A percentile compares a stretch with the other conserved stretches of the same genome.
Evolutionary conservation across 345 rosid genomes (phyloP).

Genomic region (Moricandia moricandioides): DNA sequence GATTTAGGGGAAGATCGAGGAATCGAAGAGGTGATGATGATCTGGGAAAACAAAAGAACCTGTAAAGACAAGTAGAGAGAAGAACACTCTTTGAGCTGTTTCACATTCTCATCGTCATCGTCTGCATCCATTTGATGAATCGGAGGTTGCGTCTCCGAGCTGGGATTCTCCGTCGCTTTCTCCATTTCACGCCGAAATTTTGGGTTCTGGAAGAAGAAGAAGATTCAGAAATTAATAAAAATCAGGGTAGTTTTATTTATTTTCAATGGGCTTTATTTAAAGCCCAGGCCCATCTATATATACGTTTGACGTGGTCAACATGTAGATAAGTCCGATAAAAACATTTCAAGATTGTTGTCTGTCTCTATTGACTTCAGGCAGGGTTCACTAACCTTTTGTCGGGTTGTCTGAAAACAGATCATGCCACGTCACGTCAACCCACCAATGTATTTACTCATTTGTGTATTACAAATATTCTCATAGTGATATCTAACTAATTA

Average conservation of each 20-base stretch:
- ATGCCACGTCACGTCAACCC: too few relatives aligned
- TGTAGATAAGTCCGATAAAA: not conserved
- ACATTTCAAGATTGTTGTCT: too few relatives aligned
- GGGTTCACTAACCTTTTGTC: too few relatives aligned
- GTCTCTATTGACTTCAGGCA: too few relatives aligned
- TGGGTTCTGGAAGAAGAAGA: not conserved
- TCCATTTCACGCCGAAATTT: constrained; percentile 2
- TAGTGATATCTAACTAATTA: too few relatives aligned
- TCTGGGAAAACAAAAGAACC: constrained; percentile 36
- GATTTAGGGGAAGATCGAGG: not conserved
- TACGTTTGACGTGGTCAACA: constrained; percentile 9
- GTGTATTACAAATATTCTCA: too few relatives aligned
- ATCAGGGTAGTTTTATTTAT: not conserved
- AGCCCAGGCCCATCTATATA: constrained; percentile 20
- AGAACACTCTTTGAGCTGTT: constrained; percentile 83
- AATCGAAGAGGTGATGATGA: not conserved
- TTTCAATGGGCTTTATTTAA: constrained; percentile 2
- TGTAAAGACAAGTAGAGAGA: constrained; percentile 68
- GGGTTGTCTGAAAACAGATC: too few relatives aligned
- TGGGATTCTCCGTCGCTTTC: constrained; percentile 19
- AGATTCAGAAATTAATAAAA: not conserved
- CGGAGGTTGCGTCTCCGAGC: constrained; percentile 8
- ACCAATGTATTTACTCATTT: too few relatives aligned
- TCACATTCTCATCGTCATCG: constrained; percentile 86
- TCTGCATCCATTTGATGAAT: constrained; percentile 64